These are phyloP conservation scores for Blumeria graminis DNA, from an alignment of 2,329 filamentous ascomycete species.

Conservation along the genomic window DNA sequence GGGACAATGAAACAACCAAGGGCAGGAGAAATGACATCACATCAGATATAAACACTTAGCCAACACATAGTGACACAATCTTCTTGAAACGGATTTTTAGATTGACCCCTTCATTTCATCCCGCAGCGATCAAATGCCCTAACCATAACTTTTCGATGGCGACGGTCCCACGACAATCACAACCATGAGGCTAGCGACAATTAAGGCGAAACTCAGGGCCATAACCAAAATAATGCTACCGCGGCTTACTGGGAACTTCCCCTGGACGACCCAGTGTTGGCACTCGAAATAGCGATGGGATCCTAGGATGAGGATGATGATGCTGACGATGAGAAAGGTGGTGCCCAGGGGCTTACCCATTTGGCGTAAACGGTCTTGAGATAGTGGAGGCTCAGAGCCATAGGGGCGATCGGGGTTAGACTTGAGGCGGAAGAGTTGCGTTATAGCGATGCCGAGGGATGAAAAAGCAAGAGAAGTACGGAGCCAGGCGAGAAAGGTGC, in stretches of 20 bases:
- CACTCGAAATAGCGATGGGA: constrained; percentile 58
- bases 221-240: constrained; percentile 51
- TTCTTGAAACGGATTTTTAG: no score
- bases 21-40: no score
- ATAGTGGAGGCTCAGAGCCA: constrained; percentile 6
- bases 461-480: constrained; percentile 62
- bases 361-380: constrained; percentile 25
- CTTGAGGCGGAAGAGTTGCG: constrained; percentile 66
- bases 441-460: constrained; percentile 61
- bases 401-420: constrained; percentile 21
- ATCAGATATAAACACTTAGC: no score
- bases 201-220: constrained; percentile 36
- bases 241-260: constrained; percentile 58
- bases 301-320: constrained; percentile 49
- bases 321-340: constrained; percentile 52
- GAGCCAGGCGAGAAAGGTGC: constrained; percentile 69
- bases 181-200: constrained; percentile 33
- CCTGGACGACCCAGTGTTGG: constrained; percentile 56
- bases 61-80: no score
- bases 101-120: no score
- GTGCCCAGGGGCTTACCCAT: constrained; percentile 53
- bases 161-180: constrained; percentile 28
- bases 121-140: no score
- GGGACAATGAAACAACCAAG: no score
- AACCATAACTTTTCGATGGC: no score